phyloP scores from a whole-genome alignment of 495 filamentous ascomycete genomes.

The Cercophora newfieldiana region DNA sequence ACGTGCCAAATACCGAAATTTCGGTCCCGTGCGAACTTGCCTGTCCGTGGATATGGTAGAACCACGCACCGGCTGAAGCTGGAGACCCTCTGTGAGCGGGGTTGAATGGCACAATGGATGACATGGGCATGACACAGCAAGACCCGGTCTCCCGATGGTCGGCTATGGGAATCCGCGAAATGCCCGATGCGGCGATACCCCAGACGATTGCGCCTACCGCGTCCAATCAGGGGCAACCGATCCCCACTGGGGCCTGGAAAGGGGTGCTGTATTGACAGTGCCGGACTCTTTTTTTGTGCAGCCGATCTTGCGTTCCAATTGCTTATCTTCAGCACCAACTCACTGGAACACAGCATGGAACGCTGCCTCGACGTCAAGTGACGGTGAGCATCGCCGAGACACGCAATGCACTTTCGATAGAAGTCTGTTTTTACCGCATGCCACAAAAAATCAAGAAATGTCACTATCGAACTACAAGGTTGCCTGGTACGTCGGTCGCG shows the following conservation, averaged over 20 bases:
- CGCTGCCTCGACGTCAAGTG: not conserved
- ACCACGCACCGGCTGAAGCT: not conserved
- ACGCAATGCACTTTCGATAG: not conserved
- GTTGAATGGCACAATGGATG: not conserved
- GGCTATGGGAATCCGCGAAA: not conserved
- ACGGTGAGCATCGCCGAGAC: not conserved
- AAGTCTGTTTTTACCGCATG: not conserved
- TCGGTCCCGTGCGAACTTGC: not conserved
- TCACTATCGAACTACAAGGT: not conserved
- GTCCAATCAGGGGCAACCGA: not conserved
- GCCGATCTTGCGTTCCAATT: not conserved
- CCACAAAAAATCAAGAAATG: not conserved
- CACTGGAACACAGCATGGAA: not conserved
- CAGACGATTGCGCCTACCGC: not conserved
- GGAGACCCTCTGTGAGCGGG: not conserved
- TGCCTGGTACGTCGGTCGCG: not conserved
- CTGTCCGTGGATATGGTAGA: no score
- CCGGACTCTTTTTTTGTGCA: not conserved
- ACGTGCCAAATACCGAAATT: not conserved
- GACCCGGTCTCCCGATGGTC: not conserved
- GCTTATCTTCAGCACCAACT: not conserved
- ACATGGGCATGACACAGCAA: not conserved
- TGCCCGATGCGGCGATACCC: not conserved
- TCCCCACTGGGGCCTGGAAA: not conserved
- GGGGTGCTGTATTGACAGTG: not conserved